Percentiles rank a stretch among this genome's conserved stretches.
Evolutionary conservation across 208 protist species (phyloP).

Genomic region (Strigomonas oncopelti): DNA sequence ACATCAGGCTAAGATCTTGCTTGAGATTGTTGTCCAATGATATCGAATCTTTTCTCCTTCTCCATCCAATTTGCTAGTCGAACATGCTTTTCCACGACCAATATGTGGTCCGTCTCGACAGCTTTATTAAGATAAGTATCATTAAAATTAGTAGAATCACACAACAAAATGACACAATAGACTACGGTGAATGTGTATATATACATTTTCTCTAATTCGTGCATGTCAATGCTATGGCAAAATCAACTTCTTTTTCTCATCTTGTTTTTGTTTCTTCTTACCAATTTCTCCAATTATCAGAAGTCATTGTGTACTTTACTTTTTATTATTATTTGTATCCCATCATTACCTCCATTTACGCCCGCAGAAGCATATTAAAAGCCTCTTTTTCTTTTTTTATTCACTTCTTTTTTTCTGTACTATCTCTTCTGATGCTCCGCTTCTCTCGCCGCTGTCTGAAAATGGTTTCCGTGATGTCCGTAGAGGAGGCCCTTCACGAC

Average conservation of each 20-base stretch:
- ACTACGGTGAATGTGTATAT: too few species aligned
- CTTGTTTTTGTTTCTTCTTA: slow-evolving; percentile 1
- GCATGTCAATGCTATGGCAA: too few species aligned
- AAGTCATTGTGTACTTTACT: not conserved
- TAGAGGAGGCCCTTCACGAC: slow-evolving; percentile 51
- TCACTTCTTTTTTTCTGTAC: not conserved
- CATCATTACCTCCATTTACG: not conserved
- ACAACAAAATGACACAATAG: too few species aligned
- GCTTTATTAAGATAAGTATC: too few species aligned
- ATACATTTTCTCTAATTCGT: too few species aligned
- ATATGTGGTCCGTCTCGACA: too few species aligned
- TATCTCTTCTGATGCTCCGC: not conserved
- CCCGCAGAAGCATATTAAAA: not conserved
- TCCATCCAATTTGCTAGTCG: too few species aligned
- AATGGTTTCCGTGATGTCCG: slow-evolving; percentile 21
- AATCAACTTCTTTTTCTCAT: slow-evolving; percentile 2
- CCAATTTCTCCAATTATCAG: not conserved
- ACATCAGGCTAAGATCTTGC: too few species aligned
- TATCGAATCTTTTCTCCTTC: too few species aligned
- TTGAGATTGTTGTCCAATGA: too few species aligned
- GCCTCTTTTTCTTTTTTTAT: not conserved
- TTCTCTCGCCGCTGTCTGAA: slow-evolving; percentile 9
- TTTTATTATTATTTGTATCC: not conserved
- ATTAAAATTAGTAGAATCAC: too few species aligned
- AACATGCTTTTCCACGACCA: too few species aligned